phyloP scores from a whole-genome alignment of 192 early-diverging fungal genomes.

The Geranomyces variabilis region DNA sequence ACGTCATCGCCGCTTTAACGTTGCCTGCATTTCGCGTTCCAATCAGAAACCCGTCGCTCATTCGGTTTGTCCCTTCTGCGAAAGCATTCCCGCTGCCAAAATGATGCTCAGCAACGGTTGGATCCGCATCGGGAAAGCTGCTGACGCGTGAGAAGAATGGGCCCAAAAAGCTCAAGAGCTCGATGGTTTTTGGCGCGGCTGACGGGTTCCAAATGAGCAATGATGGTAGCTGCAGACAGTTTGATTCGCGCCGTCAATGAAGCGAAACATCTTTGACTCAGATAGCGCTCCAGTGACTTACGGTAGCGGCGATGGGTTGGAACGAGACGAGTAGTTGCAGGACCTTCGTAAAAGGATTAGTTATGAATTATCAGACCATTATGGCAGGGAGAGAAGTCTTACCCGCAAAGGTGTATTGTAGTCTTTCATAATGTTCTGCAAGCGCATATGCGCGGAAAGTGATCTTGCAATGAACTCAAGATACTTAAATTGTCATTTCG shows the following conservation, averaged over 20 bases:
- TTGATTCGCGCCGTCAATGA: too few species aligned
- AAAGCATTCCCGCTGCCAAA: constrained; percentile 49
- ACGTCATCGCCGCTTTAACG: constrained; percentile 42
- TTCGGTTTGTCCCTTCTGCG: constrained; percentile 31
- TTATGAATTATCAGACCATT: constrained; percentile 12
- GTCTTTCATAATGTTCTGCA: constrained; percentile 53
- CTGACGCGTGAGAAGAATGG: constrained; percentile 63
- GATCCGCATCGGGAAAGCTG: constrained; percentile 50
- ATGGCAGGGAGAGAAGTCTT: constrained; percentile 11
- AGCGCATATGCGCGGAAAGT: constrained; percentile 51
- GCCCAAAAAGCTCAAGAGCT: constrained; percentile 71
- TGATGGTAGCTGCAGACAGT: constrained; percentile 27
- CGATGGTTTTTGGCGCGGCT: constrained; percentile 57
- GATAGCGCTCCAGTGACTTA: constrained; percentile 31
- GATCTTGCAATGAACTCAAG: constrained; percentile 11
- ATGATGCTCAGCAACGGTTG: constrained; percentile 40
- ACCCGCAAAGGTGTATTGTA: constrained; percentile 55
- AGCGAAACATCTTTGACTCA: constrained; percentile 10
- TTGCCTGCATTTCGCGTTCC: constrained; percentile 55
- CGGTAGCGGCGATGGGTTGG: constrained; percentile 55
- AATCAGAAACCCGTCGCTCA: constrained; percentile 38
- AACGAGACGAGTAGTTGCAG: constrained; percentile 56
- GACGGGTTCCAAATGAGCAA: constrained; percentile 59
- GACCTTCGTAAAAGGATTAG: constrained; percentile 38
- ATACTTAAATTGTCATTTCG: not conserved